These are phyloP conservation scores for Scutellaria minor DNA, from an alignment of 257 asterid genomes.

Conservation along the genomic window DNA sequence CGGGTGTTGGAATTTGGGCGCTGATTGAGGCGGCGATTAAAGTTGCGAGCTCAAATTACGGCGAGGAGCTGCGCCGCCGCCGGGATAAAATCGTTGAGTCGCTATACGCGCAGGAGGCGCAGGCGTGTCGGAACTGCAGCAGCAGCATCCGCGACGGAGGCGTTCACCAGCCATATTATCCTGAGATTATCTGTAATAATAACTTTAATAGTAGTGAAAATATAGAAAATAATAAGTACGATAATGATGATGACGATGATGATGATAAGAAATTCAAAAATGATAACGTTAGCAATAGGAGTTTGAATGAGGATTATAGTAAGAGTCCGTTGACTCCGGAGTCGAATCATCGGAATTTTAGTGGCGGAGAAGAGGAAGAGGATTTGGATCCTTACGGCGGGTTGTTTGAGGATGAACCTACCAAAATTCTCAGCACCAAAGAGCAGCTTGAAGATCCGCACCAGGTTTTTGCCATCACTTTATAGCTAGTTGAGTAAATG, in stretches of 20 bases:
- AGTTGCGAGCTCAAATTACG: slow-evolving; percentile 71
- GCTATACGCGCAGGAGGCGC: slow-evolving; percentile 58
- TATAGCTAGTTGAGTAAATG: not conserved
- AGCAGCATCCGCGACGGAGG: slow-evolving; percentile 51
- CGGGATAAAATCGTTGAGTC: slow-evolving; percentile 75
- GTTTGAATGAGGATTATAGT: slow-evolving; percentile 39
- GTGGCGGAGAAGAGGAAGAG: slow-evolving; percentile 53
- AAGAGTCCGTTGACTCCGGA: slow-evolving; percentile 80
- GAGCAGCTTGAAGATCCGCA: slow-evolving; percentile 81
- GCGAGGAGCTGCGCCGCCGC: slow-evolving; percentile 71
- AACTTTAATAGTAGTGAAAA: slow-evolving; percentile 25
- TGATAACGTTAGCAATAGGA: slow-evolving; percentile 31
- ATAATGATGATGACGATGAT: slow-evolving; percentile 19
- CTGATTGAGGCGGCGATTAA: slow-evolving; percentile 81
- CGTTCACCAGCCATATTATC: slow-evolving; percentile 42
- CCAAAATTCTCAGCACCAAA: slow-evolving; percentile 63
- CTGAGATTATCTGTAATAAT: slow-evolving; percentile 27
- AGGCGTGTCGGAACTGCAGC: slow-evolving; percentile 58
- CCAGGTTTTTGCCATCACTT: slow-evolving; percentile 52
- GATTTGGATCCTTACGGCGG: slow-evolving; percentile 64
- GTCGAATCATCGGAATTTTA: slow-evolving; percentile 51
- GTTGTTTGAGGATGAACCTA: slow-evolving; percentile 70
- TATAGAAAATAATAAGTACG: slow-evolving; percentile 18
- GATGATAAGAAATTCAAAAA: slow-evolving; percentile 23
- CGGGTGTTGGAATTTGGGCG: slow-evolving; percentile 77